Evolutionary conservation across 73 alveolate species (phyloP), one percentile per base, ranked within the genome.

Genomic region (Strombidium stylifer): DNA sequence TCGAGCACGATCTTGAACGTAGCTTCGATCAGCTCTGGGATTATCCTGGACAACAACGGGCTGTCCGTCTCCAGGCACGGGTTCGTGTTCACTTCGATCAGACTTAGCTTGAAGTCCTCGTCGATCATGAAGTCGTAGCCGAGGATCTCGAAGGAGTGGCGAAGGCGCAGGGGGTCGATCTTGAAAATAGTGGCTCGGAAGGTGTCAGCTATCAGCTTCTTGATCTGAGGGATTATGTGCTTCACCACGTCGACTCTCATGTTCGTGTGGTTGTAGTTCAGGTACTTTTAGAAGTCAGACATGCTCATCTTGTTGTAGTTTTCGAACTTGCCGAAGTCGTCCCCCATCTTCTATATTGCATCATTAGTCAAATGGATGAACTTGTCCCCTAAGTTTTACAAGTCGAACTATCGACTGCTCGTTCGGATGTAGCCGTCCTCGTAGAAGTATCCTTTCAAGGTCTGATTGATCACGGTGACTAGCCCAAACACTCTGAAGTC

Each of bases 51-150:
- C 30, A 87, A 56, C 0, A 83, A 58, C 1, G 96, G 92, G 39
- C 94, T 83, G 47, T 85, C 56, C 20, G 84, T 58, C 42, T 78
- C 86, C 24, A 87, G 55, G 58, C 96, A 83, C 0, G 96, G 96
- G 67, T 87, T 87, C 28, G 90, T 86, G 55, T 87, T 87, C n/a
- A 73, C 79, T 64, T 87, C 96, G 27, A 87, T 77, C 27, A 87
- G 65, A 68, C 78, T 73, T 35, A 87, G 75, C 62, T 70, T 66
- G 60, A 70, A 87, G 36, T 87, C 81, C 15, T 67, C 73, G n/a
- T 82, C 94, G 6, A 87, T 34, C 85, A 87, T 87, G 58, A 87
- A 87, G 67, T 87, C 96, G n/a, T n/a, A n/a, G 7, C 96, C 96
- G 39, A 84, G 84, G n/a, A 87, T 84, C 64, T 87, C 96, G 59